These are phyloP conservation scores for Yamadazyma insecticola DNA, from an alignment of 805 yeast genomes.

Conservation along the genomic window DNA sequence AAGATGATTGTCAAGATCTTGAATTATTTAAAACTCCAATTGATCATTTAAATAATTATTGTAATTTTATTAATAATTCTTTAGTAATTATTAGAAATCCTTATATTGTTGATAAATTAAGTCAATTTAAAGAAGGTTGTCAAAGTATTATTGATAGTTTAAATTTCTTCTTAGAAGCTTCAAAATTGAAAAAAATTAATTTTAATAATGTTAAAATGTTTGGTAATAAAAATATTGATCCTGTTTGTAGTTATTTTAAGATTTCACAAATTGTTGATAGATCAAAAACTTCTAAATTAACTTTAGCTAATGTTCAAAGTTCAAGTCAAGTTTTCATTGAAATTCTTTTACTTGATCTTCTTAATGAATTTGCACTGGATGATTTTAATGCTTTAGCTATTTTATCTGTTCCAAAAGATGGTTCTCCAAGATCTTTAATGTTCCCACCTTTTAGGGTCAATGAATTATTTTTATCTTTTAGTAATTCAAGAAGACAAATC, in stretches of 20 bases:
- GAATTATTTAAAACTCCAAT: constrained; percentile 26
- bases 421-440: constrained; percentile 25
- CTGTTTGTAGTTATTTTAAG: constrained; percentile 36
- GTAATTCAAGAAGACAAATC: constrained; percentile 10
- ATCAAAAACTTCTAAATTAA: constrained; percentile 18
- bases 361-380: constrained; percentile 10
- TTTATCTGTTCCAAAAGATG: constrained; percentile 17
- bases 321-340: constrained; percentile 17
- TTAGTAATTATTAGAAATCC: constrained; percentile 29
- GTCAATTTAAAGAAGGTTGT: constrained; percentile 11
- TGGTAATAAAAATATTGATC: constrained; percentile 12
- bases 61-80: constrained; percentile 22
- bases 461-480: constrained; percentile 11
- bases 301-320: constrained; percentile 11
- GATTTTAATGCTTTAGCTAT: constrained; percentile 36
- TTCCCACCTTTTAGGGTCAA: constrained; percentile 37
- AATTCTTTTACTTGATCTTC: constrained; percentile 30
- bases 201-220: constrained; percentile 32
- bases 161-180: constrained; percentile 7
- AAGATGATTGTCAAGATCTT: constrained; percentile 11
- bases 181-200: constrained; percentile 26
- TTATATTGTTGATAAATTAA: constrained; percentile 30
- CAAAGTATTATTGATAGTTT: constrained; percentile 12
- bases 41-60: constrained; percentile 24
- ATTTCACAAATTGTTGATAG: constrained; percentile 32